Conservation (phyloP, 306 rosid species). For the Trifolium subterraneum region DNA sequence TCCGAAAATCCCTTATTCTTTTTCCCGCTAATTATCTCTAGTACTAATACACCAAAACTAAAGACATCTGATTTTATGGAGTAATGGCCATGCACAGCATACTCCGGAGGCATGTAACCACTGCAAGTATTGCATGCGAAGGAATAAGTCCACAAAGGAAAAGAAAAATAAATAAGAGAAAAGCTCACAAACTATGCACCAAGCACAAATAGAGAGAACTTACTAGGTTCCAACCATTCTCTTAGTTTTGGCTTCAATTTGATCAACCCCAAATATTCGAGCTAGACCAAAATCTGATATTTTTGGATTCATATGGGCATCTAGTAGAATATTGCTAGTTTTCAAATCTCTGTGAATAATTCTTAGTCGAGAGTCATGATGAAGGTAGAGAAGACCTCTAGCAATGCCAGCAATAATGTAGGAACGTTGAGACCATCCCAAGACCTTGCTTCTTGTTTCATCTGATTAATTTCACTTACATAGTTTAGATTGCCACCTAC, state of each 20-base stretch:
- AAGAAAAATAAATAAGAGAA: neutral
- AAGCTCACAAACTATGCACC: neutral
- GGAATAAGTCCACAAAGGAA: neutral
- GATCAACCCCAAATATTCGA: neutral
- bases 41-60: constrained; percentile 41
- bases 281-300: neutral
- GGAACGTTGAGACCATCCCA: neutral
- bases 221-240: neutral
- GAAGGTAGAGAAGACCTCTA: neutral
- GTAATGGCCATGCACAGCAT: constrained; percentile 36
- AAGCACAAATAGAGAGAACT: neutral
- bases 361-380: neutral
- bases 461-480: constrained; percentile 23
- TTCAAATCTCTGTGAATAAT: neutral
- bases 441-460: constrained; percentile 13
- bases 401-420: neutral
- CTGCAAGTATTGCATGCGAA: neutral
- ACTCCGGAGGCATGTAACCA: constrained; percentile 51
- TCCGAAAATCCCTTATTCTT: constrained; percentile 34
- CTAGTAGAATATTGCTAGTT: neutral
- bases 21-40: constrained; percentile 41
- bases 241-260: neutral
- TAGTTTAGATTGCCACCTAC: neutral
- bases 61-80: constrained; percentile 43
- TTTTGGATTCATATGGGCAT: neutral